A percentile compares a stretch with the other conserved stretches of the same genome.
These are phyloP conservation scores for Globisporangium perplexum DNA, from an alignment of 352 stramenopile genomes.

Conservation along the genomic window DNA sequence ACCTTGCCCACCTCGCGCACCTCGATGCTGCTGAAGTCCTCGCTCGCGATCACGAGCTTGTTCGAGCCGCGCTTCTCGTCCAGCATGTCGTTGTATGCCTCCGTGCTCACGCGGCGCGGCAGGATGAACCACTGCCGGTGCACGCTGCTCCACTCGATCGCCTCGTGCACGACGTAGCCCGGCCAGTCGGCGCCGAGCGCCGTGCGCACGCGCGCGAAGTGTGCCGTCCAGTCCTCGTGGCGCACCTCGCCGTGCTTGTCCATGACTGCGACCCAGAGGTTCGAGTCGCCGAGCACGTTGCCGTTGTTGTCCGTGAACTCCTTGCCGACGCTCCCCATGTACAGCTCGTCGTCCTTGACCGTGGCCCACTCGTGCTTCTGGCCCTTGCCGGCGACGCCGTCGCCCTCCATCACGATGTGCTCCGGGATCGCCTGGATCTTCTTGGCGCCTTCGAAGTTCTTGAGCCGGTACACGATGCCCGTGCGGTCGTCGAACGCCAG, in stretches of 20 bases:
- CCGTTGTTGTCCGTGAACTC: conserved; percentile 92
- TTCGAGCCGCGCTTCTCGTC: conserved; percentile 93
- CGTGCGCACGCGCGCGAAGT: conserved; percentile 92
- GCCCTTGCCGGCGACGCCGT: conserved; percentile 95
- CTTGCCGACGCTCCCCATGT: conserved; percentile 95
- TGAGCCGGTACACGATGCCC: conserved; percentile 97
- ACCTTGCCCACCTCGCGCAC: conserved; percentile 80
- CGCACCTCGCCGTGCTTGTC: conserved; percentile 70
- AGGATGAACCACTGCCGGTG: conserved; percentile 97
- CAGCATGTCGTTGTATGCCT: conserved; percentile 94
- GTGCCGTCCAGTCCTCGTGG: conserved; percentile 92
- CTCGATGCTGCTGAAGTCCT: conserved; percentile 86
- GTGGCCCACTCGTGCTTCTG: conserved; percentile 99
- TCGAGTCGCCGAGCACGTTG: conserved; percentile 93
- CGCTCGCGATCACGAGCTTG: conserved; percentile 85
- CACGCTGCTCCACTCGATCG: conserved; percentile 93
- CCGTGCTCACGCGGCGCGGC: conserved; percentile 92
- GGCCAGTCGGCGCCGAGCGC: conserved; percentile 86
- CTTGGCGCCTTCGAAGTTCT: conserved; percentile 79
- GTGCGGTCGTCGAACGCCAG: conserved; percentile 98
- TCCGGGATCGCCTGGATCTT: conserved; percentile 86
- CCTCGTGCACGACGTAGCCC: conserved; percentile 97
- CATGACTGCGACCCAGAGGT: conserved; percentile 96
- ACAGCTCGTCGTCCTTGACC: conserved; percentile 97
- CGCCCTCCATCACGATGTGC: conserved; percentile 96